Evolutionary conservation across 805 yeast species (phyloP), one percentile per base, ranked within the genome.

Genomic region (Metschnikowia drakensbergensis): DNA sequence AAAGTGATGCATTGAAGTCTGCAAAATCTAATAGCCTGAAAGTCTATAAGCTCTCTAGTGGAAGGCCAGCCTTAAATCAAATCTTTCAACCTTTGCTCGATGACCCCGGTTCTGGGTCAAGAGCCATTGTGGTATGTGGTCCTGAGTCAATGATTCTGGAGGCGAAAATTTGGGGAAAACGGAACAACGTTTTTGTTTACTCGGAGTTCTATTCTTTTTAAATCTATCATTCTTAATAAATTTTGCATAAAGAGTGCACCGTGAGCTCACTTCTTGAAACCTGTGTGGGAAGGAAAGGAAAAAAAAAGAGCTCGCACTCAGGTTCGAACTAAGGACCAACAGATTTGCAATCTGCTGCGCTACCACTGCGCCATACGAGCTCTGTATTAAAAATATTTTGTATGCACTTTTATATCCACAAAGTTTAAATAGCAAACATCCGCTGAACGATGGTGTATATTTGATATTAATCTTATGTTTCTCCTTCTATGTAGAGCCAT

Each of bases 301-400:
- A 61, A 52, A 45, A 53, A 85, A 6, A 27, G 27, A 51, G 94
- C 89, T 83, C 81, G 84, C 83, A 79, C 88, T 84, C 95, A 84
- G 96, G 83, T 68, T 88, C 83, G 96, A 88, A 88, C 96, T 84
- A 82, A 84, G 90, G 94, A 88, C 96, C 95, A 86, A 83, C 87
- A 86, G 96, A 88, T 86, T 87, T 88, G 96, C 95, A 88, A 88
- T 88, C 96, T 84, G 88, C 90, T 86, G 94, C 95, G 91, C 92
- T 87, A 86, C 96, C 94, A 83, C 94, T 87, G 91, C 90, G 94
- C 95, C 90, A 87, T 77, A 78, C 83, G 75, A 78, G 83, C 85
- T 59, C 17, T 6, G 17, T 11, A 6, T 6, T 0, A 17, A 8
- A n/a, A n/a, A 22, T 3, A 4, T 7, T n/a, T 33, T 7, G n/a